phyloP scores from a whole-genome alignment of 176 grass and related monocot species.

The Cymbopogon citratus region DNA sequence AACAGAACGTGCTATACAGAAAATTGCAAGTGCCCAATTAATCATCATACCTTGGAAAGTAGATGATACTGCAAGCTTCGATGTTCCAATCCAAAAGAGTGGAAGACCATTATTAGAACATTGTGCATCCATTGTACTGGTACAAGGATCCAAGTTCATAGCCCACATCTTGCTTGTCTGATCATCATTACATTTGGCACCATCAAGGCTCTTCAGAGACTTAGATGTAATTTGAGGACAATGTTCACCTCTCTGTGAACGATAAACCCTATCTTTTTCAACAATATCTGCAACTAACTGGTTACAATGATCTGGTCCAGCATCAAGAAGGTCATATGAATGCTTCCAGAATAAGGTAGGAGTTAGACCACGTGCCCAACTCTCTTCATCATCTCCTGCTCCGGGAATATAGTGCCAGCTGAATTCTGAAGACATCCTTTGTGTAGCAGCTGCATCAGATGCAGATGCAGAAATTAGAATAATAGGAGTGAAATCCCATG shows the following conservation, averaged over 20 bases:
- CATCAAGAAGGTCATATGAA: slow-evolving; percentile 75
- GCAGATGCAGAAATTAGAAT: slow-evolving; percentile 78
- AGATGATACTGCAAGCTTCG: slow-evolving; percentile 62
- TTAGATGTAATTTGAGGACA: slow-evolving; percentile 71
- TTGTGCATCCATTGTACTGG: slow-evolving; percentile 16
- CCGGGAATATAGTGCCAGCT: slow-evolving; percentile 93
- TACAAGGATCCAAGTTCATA: slow-evolving; percentile 8
- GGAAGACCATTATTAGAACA: slow-evolving; percentile 23
- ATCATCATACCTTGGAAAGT: slow-evolving; percentile 55
- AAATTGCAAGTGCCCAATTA: slow-evolving; percentile 5
- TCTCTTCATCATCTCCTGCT: slow-evolving; percentile 95
- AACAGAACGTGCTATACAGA: background rate
- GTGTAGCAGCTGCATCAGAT: slow-evolving; percentile 38
- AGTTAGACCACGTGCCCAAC: slow-evolving; percentile 83
- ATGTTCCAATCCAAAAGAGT: slow-evolving; percentile 73
- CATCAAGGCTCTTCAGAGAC: slow-evolving; percentile 22
- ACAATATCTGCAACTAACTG: slow-evolving; percentile 76
- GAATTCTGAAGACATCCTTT: slow-evolving; percentile 58
- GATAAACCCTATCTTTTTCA: slow-evolving; percentile 88
- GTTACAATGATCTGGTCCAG: slow-evolving; percentile 71
- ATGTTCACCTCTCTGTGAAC: slow-evolving; percentile 65
- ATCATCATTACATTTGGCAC: slow-evolving; percentile 31
- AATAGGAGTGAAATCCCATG: slow-evolving; percentile 85
- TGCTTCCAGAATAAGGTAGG: slow-evolving; percentile 83
- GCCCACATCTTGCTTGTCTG: background rate